A percentile compares a stretch with the other conserved stretches of the same genome.
Evolutionary conservation across 148 eudicot species (phyloP).

Genomic region (Spergularia bocconei): DNA sequence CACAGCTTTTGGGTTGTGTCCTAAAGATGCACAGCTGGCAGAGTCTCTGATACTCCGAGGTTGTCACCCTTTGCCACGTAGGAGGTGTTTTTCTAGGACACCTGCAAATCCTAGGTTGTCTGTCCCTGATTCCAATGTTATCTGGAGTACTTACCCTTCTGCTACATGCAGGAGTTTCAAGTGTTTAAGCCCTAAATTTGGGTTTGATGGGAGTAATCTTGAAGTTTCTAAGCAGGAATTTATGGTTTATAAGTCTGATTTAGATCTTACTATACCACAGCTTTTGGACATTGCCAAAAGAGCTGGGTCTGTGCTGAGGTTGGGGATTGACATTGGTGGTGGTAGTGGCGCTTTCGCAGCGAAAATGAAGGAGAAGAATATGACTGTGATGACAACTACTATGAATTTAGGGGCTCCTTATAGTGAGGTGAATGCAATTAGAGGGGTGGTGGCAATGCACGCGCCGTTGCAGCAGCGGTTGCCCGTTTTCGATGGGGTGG

Average conservation of each 20-base stretch:
- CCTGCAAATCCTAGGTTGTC: constrained; percentile 26
- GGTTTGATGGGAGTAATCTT: constrained; percentile 43
- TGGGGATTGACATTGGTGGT: constrained; percentile 76
- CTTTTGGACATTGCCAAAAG: constrained; percentile 40
- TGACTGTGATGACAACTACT: constrained; percentile 66
- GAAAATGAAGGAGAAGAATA: constrained; percentile 56
- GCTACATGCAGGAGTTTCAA: constrained; percentile 57
- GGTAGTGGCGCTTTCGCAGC: constrained; percentile 75
- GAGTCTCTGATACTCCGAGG: constrained; percentile 76
- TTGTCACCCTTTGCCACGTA: constrained; percentile 84
- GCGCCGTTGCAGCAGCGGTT: constrained; percentile 83
- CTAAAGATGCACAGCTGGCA: constrained; percentile 43
- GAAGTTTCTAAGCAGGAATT: constrained; percentile 24
- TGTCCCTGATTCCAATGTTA: constrained; percentile 42
- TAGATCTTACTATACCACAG: constrained; percentile 71
- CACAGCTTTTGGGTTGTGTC: constrained; percentile 57
- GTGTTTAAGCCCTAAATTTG: constrained; percentile 52
- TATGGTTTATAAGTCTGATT: constrained; percentile 43
- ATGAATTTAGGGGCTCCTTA: constrained; percentile 77
- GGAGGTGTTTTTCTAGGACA: constrained; percentile 59
- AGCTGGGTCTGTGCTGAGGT: constrained; percentile 33
- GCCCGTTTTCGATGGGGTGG: constrained; percentile 73
- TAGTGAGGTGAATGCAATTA: constrained; percentile 59
- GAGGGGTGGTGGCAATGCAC: constrained; percentile 76
- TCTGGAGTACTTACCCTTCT: constrained; percentile 34